Evolutionary conservation across 2,329 filamentous ascomycete species (phyloP).

Genomic region (Allantophomopsis lycopodina): DNA sequence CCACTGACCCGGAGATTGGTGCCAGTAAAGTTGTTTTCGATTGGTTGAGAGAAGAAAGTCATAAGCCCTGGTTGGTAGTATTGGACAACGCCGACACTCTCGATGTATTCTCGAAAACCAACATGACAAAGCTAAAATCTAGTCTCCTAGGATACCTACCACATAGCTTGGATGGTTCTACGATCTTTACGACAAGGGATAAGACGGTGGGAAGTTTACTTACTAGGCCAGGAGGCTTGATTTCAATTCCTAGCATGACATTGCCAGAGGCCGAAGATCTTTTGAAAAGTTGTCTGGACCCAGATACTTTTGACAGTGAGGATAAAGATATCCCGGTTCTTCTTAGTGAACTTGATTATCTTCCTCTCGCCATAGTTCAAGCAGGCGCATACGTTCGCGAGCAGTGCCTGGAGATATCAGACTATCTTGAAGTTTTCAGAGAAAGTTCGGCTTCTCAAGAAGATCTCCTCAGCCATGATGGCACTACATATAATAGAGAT

Average conservation of each 20-base stretch:
- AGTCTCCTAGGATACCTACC: slow-evolving; percentile 9
- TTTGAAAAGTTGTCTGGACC: slow-evolving; percentile 8
- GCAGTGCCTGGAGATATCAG: background rate
- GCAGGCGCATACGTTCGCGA: slow-evolving; percentile 12
- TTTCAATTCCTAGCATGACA: slow-evolving; percentile 15
- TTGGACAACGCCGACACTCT: slow-evolving; percentile 23
- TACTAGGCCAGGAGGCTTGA: slow-evolving; percentile 10
- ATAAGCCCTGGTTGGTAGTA: slow-evolving; percentile 19
- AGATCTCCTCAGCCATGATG: too few species aligned
- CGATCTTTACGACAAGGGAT: slow-evolving; percentile 14
- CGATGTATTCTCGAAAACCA: slow-evolving; percentile 8
- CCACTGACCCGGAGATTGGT: slow-evolving; percentile 6
- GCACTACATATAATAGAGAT: too few species aligned
- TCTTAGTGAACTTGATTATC: slow-evolving; percentile 11
- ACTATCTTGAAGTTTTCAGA: slow-evolving; percentile 4
- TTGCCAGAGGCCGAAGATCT: slow-evolving; percentile 14
- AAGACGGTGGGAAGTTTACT: slow-evolving; percentile 9
- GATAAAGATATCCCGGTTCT: slow-evolving; percentile 7
- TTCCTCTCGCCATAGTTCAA: slow-evolving; percentile 17
- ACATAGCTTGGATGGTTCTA: slow-evolving; percentile 8
- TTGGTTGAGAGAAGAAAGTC: slow-evolving; percentile 13
- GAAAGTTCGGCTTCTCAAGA: background rate
- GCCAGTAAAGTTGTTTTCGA: slow-evolving; percentile 17
- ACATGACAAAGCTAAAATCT: slow-evolving; percentile 9
- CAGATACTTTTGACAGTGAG: slow-evolving; percentile 10